A percentile compares a stretch with the other conserved stretches of the same genome.
Conservation (phyloP, 352 stramenopile genomes). For the Phytopythium boreale region DNA sequence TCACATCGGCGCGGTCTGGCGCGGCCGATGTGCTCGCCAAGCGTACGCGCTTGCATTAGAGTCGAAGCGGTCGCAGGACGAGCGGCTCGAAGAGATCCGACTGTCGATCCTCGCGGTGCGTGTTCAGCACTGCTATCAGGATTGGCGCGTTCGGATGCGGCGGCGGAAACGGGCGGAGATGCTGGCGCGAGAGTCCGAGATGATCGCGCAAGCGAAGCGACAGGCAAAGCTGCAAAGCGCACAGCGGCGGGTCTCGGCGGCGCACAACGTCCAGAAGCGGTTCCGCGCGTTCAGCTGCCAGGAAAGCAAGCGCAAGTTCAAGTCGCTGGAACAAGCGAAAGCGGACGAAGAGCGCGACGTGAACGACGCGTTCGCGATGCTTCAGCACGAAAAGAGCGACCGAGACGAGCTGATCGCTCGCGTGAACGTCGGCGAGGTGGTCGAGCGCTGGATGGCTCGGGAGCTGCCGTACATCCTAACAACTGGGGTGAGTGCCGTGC, state of each 20-base stretch:
- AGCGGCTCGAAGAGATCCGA: slow-evolving; percentile 19
- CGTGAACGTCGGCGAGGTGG: slow-evolving; percentile 13
- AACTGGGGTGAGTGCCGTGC: slow-evolving; percentile 18
- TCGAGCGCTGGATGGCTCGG: slow-evolving; percentile 32
- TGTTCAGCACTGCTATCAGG: slow-evolving; percentile 30
- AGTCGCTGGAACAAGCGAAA: not conserved
- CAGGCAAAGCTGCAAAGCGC: not conserved
- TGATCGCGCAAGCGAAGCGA: slow-evolving; percentile 28
- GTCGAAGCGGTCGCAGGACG: slow-evolving; percentile 15
- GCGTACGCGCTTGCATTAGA: slow-evolving; percentile 18
- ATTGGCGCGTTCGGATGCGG: slow-evolving; percentile 23
- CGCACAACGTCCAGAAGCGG: not conserved
- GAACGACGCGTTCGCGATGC: not conserved
- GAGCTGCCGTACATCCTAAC: slow-evolving; percentile 38
- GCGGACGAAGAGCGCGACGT: not conserved
- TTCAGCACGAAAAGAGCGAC: not conserved
- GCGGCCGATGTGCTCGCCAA: slow-evolving; percentile 14
- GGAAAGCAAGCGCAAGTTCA: not conserved
- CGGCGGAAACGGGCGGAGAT: slow-evolving; percentile 25
- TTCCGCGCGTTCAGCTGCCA: not conserved
- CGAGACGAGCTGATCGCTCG: slow-evolving; percentile 2
- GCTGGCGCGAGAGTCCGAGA: slow-evolving; percentile 25
- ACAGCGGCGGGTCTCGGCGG: not conserved
- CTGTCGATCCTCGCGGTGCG: slow-evolving; percentile 27
- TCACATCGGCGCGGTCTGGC: slow-evolving; percentile 16